Evolutionary conservation across 2,329 filamentous ascomycete genomes (phyloP).

Genomic region (Venturia effusa): DNA sequence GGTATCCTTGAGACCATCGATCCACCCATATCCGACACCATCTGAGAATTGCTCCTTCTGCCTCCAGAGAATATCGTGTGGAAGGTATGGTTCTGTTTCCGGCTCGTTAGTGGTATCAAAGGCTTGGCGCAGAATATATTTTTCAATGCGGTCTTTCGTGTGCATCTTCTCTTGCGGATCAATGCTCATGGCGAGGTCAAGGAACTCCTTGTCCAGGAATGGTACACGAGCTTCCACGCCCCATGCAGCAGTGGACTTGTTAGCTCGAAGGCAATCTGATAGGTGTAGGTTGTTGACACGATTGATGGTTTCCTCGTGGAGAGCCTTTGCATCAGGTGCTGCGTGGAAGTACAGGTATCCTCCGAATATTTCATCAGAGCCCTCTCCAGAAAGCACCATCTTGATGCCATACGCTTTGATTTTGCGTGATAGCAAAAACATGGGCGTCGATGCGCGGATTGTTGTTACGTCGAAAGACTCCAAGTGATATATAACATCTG

Average conservation of each 20-base stretch:
- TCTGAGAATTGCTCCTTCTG: slow-evolving; percentile 99
- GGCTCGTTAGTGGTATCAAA: slow-evolving; percentile 91
- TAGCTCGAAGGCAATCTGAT: slow-evolving; percentile 92
- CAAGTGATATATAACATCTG: slow-evolving; percentile 95
- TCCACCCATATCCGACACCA: slow-evolving; percentile 98
- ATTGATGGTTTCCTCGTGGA: slow-evolving; percentile 90
- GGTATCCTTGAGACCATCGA: slow-evolving; percentile 91
- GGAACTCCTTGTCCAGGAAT: slow-evolving; percentile 95
- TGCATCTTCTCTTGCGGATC: slow-evolving; percentile 96
- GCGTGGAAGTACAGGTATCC: slow-evolving; percentile 98
- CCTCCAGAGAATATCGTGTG: slow-evolving; percentile 89
- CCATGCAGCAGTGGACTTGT: slow-evolving; percentile 98
- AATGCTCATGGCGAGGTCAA: slow-evolving; percentile 85
- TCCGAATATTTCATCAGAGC: slow-evolving; percentile 95
- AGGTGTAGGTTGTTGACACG: slow-evolving; percentile 94
- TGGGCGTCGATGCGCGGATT: slow-evolving; percentile 94
- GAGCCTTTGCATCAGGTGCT: slow-evolving; percentile 79
- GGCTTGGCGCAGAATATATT: slow-evolving; percentile 95
- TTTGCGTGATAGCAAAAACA: slow-evolving; percentile 96
- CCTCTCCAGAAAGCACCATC: slow-evolving; percentile 97
- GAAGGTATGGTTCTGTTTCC: slow-evolving; percentile 73
- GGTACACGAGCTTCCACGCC: slow-evolving; percentile 95
- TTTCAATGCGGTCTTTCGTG: slow-evolving; percentile 78
- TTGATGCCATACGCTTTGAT: slow-evolving; percentile 99
- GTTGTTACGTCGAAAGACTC: slow-evolving; percentile 98